Base-by-base conservation (phyloP, 2,329 filamentous ascomycete species). In the Pseudocercospora ulei region DNA sequence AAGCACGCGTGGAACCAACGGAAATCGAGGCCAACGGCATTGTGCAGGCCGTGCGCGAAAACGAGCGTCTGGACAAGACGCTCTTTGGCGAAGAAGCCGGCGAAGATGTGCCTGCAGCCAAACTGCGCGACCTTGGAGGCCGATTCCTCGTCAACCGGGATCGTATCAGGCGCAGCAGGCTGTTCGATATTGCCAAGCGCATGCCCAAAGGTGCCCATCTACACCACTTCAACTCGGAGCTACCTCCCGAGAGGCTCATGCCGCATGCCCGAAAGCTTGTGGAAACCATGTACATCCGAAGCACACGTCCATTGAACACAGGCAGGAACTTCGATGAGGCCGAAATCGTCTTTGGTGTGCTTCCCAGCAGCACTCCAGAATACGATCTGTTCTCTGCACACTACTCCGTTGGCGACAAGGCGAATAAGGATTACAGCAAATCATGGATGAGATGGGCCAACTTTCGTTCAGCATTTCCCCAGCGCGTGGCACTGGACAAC, bases 181-280 rank as follows among this genome's bases (percentile, higher is more conserved):
- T 85, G 8, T 74, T 76, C 49, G 49, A 65, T 17, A 68, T 80
- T 16, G 71, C 76, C 4, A 63, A 63, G 19, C 55, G 58, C 40
- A 71, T 82, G 65, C 81, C 81, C 26, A 86, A 86, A 58, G 81
- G 80, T 2, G 71, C 72, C 0, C 77, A 85, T 55, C 65, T 85
- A 14, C 81, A 86, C 57, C 81, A 86, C 58, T 85, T 82, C 66
- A 86, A 85, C 56, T 72, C 80, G n/a, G 82, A 80, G 44, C 64
- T 85, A 3, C 64, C 67, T 8, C 78, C 80, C 6, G 57, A 65
- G 1, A 67, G 76, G 3, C 64, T 85, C 12, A 65, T 85, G 66
- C 49, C 73, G 65, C 48, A 71, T 65, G 64, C 65, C 46, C 56
- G 62, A 7, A 27, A 57, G 3, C 74, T 78, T 29, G 34, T 41